phyloP scores from a whole-genome alignment of 2,329 filamentous ascomycete genomes.

The Chaetomiaceae sp. region DNA sequence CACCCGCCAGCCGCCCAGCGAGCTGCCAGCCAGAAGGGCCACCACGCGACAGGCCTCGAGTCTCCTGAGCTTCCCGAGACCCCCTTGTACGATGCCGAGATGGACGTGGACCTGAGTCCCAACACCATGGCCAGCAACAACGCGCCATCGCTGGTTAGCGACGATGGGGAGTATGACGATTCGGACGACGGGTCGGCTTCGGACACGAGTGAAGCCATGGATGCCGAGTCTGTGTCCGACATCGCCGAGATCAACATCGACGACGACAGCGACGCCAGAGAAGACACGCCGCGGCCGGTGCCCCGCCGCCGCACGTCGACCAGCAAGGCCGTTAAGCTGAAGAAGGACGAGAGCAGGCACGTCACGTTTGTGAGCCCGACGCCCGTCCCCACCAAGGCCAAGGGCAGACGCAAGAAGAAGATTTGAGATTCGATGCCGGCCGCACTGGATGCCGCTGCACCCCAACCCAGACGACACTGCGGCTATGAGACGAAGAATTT shows the following conservation, averaged over 20 bases:
- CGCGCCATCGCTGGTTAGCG: conserved; percentile 73
- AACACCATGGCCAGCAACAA: conserved; percentile 69
- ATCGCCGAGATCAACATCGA: conserved; percentile 60
- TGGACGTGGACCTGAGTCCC: conserved; percentile 63
- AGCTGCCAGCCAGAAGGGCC: conserved; percentile 56
- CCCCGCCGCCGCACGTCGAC: conserved; percentile 38
- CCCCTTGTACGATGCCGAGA: conserved; percentile 47
- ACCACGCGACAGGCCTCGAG: conserved; percentile 39
- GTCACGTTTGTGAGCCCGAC: conserved; percentile 53
- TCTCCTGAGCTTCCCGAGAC: conserved; percentile 25
- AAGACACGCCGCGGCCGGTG: conserved; percentile 23
- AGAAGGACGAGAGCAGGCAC: conserved; percentile 52
- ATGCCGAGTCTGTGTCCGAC: conserved; percentile 56
- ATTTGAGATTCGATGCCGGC: not conserved
- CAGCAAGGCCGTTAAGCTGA: conserved; percentile 44
- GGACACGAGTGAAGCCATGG: conserved; percentile 52
- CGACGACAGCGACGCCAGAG: conserved; percentile 46
- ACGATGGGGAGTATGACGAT: conserved; percentile 74
- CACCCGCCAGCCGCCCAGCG: conserved; percentile 39
- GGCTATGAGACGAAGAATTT: not conserved
- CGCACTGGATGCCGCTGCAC: not conserved
- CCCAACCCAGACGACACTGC: not conserved
- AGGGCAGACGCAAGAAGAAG: conserved; percentile 31
- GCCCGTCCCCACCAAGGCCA: conserved; percentile 36
- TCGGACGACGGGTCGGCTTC: conserved; percentile 63